Percentiles rank a stretch among this genome's conserved stretches.
These are phyloP conservation scores for Rhizopus microsporus DNA, from an alignment of 371 early-diverging fungal species.

Conservation along the genomic window DNA sequence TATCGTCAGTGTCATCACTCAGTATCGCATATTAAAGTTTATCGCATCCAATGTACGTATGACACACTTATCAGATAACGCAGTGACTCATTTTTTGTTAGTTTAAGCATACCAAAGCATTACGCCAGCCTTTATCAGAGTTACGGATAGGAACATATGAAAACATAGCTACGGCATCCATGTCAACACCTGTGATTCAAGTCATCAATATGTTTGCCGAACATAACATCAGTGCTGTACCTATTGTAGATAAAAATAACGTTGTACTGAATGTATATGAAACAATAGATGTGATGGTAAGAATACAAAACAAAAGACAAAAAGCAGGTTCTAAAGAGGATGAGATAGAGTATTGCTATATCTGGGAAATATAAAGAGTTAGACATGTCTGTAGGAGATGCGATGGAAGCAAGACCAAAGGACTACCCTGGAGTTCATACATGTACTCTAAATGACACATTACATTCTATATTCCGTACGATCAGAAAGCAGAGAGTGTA, in stretches of 20 bases:
- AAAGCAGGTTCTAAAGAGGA: not conserved
- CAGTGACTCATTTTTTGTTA: conserved; percentile 17
- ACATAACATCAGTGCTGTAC: conserved; percentile 86
- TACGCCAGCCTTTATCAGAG: conserved; percentile 71
- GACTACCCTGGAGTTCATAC: conserved; percentile 95
- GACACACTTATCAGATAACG: not conserved
- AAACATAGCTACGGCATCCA: conserved; percentile 75
- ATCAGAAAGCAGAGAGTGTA: conserved; percentile 84
- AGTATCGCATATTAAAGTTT: conserved; percentile 89
- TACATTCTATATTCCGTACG: conserved; percentile 83
- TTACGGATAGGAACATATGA: conserved; percentile 86
- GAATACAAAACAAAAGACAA: conserved; percentile 11
- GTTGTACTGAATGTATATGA: conserved; percentile 92
- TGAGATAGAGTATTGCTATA: conserved; percentile 47
- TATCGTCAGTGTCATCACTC: conserved; percentile 89
- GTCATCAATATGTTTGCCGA: conserved; percentile 88
- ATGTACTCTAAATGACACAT: conserved; percentile 83
- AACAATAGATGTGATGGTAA: conserved; percentile 91
- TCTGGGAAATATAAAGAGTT: conserved; percentile 62
- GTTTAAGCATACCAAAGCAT: conserved; percentile 65
- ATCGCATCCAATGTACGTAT: conserved; percentile 82
- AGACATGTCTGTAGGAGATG: conserved; percentile 84
- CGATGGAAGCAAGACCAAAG: conserved; percentile 79
- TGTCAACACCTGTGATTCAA: conserved; percentile 82
- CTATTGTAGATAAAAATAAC: conserved; percentile 86